These are phyloP conservation scores for Coemansia sp. DNA, from an alignment of 192 early-diverging fungal species.

Conservation along the genomic window DNA sequence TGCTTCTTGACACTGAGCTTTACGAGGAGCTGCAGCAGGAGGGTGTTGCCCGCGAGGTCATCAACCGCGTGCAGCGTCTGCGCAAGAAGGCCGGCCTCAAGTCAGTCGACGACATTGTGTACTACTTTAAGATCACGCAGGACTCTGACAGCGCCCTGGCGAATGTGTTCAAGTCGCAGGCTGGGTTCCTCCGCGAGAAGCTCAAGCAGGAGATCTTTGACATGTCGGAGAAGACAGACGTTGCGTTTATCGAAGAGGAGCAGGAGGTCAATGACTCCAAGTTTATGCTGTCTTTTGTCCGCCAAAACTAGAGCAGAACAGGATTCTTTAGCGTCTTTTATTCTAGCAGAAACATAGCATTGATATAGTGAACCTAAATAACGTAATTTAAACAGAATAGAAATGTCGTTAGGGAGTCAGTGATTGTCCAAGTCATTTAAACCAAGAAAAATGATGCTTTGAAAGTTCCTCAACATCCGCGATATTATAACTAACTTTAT, in stretches of 20 bases:
- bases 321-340: background rate
- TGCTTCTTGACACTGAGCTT: constrained; percentile 82
- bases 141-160: constrained; percentile 71
- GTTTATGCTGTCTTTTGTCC: constrained; percentile 69
- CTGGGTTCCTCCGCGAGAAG: constrained; percentile 66
- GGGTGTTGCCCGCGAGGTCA: constrained; percentile 89
- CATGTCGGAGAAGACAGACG: constrained; percentile 29
- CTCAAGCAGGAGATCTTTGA: constrained; percentile 71
- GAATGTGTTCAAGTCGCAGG: constrained; percentile 69
- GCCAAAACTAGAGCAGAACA: constrained; percentile 1
- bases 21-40: constrained; percentile 84
- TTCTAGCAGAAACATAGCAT: background rate
- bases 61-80: constrained; percentile 94
- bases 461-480: no score
- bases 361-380: no score
- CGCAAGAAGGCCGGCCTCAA: constrained; percentile 93
- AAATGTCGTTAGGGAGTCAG: no score
- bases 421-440: no score
- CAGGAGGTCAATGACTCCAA: constrained; percentile 74
- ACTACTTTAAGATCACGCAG: constrained; percentile 75
- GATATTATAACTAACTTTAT: no score
- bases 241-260: constrained; percentile 74
- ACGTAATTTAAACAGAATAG: no score
- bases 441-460: no score
- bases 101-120: constrained; percentile 83